These are phyloP conservation scores for Termitomyces heimii DNA, from an alignment of 768 basidiomycete genomes.

Conservation along the genomic window DNA sequence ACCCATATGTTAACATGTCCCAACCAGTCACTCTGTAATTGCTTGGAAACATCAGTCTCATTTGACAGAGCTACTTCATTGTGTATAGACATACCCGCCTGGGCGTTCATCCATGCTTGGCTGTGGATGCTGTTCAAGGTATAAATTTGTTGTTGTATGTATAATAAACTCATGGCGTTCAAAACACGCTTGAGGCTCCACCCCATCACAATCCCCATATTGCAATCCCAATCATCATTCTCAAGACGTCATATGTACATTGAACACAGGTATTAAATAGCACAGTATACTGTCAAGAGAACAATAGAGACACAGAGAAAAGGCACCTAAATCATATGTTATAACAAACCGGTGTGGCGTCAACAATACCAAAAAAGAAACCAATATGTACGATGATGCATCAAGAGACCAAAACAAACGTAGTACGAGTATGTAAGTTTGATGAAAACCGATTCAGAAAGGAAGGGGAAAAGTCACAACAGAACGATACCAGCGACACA, in stretches of 20 bases:
- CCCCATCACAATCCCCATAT: not conserved
- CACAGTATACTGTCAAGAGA: not conserved
- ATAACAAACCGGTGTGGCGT: not conserved
- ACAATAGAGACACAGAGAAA: not conserved
- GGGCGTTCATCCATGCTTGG: not conserved
- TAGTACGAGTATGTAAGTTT: constrained; percentile 8
- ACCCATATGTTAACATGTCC: constrained; percentile 24
- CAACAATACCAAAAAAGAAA: not conserved
- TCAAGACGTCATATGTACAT: not conserved
- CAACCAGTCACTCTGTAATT: constrained; percentile 11
- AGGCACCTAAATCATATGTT: constrained; percentile 8
- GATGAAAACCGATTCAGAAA: not conserved
- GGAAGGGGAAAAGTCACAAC: not conserved
- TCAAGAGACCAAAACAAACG: constrained; percentile 13
- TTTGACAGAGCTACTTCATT: not conserved
- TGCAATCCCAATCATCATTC: not conserved
- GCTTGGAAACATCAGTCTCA: not conserved
- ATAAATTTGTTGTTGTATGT: not conserved
- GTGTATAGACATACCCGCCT: not conserved
- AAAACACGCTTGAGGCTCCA: not conserved
- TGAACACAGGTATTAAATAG: not conserved
- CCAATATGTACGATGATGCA: not conserved
- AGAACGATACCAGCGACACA: constrained; percentile 5
- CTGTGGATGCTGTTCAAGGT: not conserved
- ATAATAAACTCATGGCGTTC: not conserved